phyloP scores from a whole-genome alignment of 1,284 basidiomycete species.

The Irpex sp. region DNA sequence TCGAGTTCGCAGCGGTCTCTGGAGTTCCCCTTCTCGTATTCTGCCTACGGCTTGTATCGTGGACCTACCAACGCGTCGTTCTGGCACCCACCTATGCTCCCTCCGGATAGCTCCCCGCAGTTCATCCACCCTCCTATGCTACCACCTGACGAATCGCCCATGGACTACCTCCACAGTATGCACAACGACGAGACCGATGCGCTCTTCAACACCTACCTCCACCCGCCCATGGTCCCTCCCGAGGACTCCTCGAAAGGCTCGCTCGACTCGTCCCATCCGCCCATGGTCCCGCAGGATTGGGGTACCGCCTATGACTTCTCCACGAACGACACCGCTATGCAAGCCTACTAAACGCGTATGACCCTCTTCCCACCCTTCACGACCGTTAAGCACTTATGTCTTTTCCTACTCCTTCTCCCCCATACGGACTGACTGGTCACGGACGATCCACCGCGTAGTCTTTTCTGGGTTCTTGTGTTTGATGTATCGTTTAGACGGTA shows the following conservation, averaged over 20 bases:
- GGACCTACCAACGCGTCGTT: conserved; percentile 50
- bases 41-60: conserved; percentile 42
- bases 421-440: conserved; percentile 7
- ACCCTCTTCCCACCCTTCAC: not conserved
- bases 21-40: conserved; percentile 52
- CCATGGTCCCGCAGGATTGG: conserved; percentile 35
- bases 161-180: conserved; percentile 47
- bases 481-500: conserved; percentile 12
- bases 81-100: conserved; percentile 73
- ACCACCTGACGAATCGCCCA: conserved; percentile 41
- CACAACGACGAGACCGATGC: conserved; percentile 38
- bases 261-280: conserved; percentile 34
- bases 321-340: conserved; percentile 26
- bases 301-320: conserved; percentile 22
- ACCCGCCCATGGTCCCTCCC: conserved; percentile 49
- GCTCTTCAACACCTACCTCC: conserved; percentile 50
- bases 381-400: not conserved
- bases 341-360: conserved; percentile 19
- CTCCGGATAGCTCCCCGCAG: conserved; percentile 48
- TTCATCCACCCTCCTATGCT: conserved; percentile 62
- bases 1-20: conserved; percentile 47
- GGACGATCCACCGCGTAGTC: conserved; percentile 9
- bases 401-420: not conserved
- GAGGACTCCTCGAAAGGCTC: conserved; percentile 32
- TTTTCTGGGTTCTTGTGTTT: conserved; percentile 5